Evolutionary conservation across 192 early-diverging fungal genomes (phyloP).

Genomic region (Entomortierella chlamydospora): DNA sequence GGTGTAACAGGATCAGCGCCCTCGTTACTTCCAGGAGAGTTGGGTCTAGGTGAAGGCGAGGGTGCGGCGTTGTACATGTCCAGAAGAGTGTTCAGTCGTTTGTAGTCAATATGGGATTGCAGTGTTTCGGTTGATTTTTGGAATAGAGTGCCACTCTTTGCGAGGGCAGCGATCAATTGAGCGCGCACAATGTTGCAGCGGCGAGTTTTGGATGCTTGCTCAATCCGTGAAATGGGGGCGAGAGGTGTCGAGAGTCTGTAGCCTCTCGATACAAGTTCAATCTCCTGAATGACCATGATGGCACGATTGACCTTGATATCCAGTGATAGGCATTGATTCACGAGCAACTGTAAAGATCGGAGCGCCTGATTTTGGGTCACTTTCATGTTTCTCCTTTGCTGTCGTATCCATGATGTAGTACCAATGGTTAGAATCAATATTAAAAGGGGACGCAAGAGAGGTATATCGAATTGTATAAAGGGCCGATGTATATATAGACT

Average conservation of each 20-base stretch:
- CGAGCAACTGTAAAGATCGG: constrained; percentile 51
- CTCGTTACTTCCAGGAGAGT: constrained; percentile 9
- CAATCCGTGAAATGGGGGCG: constrained; percentile 71
- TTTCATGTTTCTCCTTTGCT: constrained; percentile 63
- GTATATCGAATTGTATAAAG: neutral
- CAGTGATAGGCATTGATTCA: constrained; percentile 59
- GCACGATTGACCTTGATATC: constrained; percentile 65
- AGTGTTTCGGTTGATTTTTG: constrained; percentile 61
- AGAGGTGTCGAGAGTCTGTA: constrained; percentile 70
- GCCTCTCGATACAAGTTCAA: constrained; percentile 72
- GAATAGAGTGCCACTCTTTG: constrained; percentile 58
- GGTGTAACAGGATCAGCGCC: neutral
- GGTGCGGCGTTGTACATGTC: constrained; percentile 65
- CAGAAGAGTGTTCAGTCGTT: constrained; percentile 55
- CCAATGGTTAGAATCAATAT: too few species aligned
- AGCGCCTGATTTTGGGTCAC: constrained; percentile 58
- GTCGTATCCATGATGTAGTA: neutral
- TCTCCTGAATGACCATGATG: constrained; percentile 69
- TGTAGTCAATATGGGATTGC: constrained; percentile 54
- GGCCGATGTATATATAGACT: too few species aligned
- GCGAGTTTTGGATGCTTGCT: constrained; percentile 64
- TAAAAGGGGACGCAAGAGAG: too few species aligned
- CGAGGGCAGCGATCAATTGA: constrained; percentile 53
- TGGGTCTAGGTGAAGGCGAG: constrained; percentile 29
- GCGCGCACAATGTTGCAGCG: constrained; percentile 63